Evolutionary conservation across 768 basidiomycete species (phyloP), one percentile per base, ranked within the genome.

Genomic region (Russula vinacea): DNA sequence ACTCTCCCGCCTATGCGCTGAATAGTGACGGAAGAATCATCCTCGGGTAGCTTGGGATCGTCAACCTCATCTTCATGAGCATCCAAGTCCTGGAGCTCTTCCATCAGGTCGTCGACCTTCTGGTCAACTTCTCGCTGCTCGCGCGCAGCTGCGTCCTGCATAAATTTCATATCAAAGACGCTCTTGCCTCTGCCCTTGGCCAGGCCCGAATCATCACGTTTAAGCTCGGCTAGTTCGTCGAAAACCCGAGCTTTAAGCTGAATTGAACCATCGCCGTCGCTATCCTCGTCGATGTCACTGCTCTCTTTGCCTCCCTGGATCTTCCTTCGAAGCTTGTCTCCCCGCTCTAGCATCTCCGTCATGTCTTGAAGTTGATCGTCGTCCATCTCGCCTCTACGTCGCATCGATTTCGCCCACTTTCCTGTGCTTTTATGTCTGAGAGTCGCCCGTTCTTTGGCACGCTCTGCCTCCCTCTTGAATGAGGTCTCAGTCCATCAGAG

Each of bases 141-240:
- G 67, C 92, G 80, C 5, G 83, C 84, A 78, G 89, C 86, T 0
- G 93, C 95, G 52, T 94, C 89, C 74, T 90, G 88, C 96, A 99
- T 99, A 76, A 98, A 99, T 77, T 97, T 98, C 97, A 98, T 98
- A 67, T 85, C 82, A 73, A 97, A 90, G 11, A 98, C 81, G 65
- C 90, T 84, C 75, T 88, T 90, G 55, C 79, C 75, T 71, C 77
- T 75, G 24, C 73, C 77, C 26, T 32, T 68, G 52, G 67, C 62
- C 16, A 67, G 71, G 17, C 17, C 52, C 3, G 52, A 39, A 11
- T 58, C 58, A 3, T 64, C 62, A 37, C 29, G 29, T 47, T 64
- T 54, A 22, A 64, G 53, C 16, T 61, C 51, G 8, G 60, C 68
- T 35, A 69, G 71, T 3, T 65, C 67, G 7, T 71, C 72, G 14